Conservation (phyloP, 495 filamentous ascomycete genomes). For the Lasiosphaeria hispida region DNA sequence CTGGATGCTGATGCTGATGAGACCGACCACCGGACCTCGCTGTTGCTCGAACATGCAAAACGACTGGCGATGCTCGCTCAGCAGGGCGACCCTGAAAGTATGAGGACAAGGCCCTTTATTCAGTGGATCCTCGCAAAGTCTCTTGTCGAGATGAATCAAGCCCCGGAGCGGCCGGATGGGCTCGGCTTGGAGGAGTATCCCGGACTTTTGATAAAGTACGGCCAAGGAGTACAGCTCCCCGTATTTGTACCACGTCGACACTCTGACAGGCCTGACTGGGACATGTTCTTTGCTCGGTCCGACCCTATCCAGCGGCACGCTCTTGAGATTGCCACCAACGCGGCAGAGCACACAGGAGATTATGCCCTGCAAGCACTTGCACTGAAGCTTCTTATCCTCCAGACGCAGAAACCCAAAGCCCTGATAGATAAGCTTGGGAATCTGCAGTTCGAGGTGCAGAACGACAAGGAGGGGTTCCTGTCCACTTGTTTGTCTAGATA, state of each 20-base stretch:
- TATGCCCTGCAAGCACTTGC: slow-evolving; percentile 15
- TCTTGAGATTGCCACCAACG: slow-evolving; percentile 15
- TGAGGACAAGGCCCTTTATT: slow-evolving; percentile 25
- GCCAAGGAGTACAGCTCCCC: slow-evolving; percentile 15
- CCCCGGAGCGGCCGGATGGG: slow-evolving; percentile 4
- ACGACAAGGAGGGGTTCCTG: slow-evolving; percentile 21
- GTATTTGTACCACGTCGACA: slow-evolving; percentile 18
- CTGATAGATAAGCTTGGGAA: slow-evolving; percentile 13
- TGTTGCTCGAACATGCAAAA: slow-evolving; percentile 12
- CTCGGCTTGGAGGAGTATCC: slow-evolving; percentile 3
- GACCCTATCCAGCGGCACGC: slow-evolving; percentile 3
- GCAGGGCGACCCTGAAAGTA: slow-evolving; percentile 7
- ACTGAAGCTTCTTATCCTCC: slow-evolving; percentile 20
- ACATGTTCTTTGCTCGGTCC: slow-evolving; percentile 8
- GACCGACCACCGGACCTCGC: neutral
- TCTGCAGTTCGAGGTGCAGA: slow-evolving; percentile 19
- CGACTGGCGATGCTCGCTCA: slow-evolving; percentile 10
- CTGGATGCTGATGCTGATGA: neutral
- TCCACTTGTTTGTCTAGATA: slow-evolving; percentile 23
- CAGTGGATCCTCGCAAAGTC: slow-evolving; percentile 23
- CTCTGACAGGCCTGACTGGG: slow-evolving; percentile 18
- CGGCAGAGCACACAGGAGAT: slow-evolving; percentile 18
- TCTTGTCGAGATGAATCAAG: slow-evolving; percentile 8
- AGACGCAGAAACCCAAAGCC: slow-evolving; percentile 13
- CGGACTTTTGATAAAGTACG: slow-evolving; percentile 11